Base-by-base conservation (phyloP, 164 flowering plant species). In the Dillenia turbinata region DNA sequence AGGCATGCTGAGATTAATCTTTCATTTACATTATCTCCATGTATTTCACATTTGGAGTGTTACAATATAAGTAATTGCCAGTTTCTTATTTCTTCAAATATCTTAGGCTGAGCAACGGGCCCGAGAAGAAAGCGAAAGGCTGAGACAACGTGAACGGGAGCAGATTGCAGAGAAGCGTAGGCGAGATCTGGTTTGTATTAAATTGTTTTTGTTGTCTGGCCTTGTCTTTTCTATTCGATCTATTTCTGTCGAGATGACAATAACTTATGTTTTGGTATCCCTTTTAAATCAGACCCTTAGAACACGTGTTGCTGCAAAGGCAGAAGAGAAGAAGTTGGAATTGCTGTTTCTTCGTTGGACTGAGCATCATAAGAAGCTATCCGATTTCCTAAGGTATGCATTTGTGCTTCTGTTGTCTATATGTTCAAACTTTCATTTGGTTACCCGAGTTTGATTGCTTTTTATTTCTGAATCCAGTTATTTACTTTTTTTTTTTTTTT, bases 271-370 rank as follows among this genome's bases (percentile, higher is more conserved):
- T 49, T 49, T 26, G n/a, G 61, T 54, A 47, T 9, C 40, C 52
- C 47, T 46, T 69, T 24, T 48, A 50, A 46, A 46, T 54, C 69
- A 87, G 99, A 85, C 87, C 59, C 94, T 95, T 43, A 81, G 91
- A 67, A 97, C 99, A 44, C 92, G 99, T 47, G 86, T 95, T 65
- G 86, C 88, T 74, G 99, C 99, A 58, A 95, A 95, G 84, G 93
- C 97, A 9, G 97, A 95, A 75, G 97, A 92, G 66, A 95, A 92
- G 87, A 90, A 83, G 71, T 69, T 95, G 86, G 99, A 95, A 70
- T 75, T 95, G 86, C 85, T 95, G 56, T 95, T 95, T 76, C 88
- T 95, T 69, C 86, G 64, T 69, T 95, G 99, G 99, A 88, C 80
- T 73, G 97, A 95, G 84, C 99, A 95, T 72, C 92, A 92, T 54